phyloP scores from a whole-genome alignment of 2,329 filamentous ascomycete species.

The Teratosphaeriaceae sp. region DNA sequence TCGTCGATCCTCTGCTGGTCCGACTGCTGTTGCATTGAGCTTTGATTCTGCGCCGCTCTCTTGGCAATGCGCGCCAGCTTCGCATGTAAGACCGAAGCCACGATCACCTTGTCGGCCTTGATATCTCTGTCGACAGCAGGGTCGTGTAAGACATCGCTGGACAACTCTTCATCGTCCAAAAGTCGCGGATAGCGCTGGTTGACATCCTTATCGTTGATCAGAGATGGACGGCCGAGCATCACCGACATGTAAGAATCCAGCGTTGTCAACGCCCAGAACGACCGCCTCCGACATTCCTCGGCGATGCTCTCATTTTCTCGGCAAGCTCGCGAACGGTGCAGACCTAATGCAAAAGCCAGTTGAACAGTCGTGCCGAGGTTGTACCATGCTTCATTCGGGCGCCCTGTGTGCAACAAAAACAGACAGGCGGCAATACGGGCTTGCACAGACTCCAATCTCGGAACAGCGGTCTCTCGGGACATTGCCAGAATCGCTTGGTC shows the following conservation, averaged over 20 bases:
- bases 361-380: slow-evolving; percentile 32
- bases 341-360: slow-evolving; percentile 30
- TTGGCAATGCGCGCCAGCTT: slow-evolving; percentile 24
- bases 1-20: slow-evolving; percentile 18
- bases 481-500: slow-evolving; percentile 19
- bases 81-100: slow-evolving; percentile 25
- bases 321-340: slow-evolving; percentile 26
- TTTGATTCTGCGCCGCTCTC: slow-evolving; percentile 25
- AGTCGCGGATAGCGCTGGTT: slow-evolving; percentile 23
- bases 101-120: slow-evolving; percentile 29
- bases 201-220: slow-evolving; percentile 30
- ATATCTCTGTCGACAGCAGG: slow-evolving; percentile 26
- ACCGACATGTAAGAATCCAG: slow-evolving; percentile 35
- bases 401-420: slow-evolving; percentile 32
- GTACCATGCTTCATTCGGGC: slow-evolving; percentile 34
- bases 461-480: slow-evolving; percentile 19
- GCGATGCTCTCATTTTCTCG: slow-evolving; percentile 14
- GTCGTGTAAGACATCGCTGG: background rate
- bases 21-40: slow-evolving; percentile 13
- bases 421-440: slow-evolving; percentile 35
- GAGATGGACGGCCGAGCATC: slow-evolving; percentile 31
- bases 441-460: slow-evolving; percentile 32
- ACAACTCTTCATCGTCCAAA: slow-evolving; percentile 26
- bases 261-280: slow-evolving; percentile 34
- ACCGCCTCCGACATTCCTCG: slow-evolving; percentile 30